phyloP scores from a whole-genome alignment of 1,139 yeast genomes.

The Debaryomyces subglobosus region DNA sequence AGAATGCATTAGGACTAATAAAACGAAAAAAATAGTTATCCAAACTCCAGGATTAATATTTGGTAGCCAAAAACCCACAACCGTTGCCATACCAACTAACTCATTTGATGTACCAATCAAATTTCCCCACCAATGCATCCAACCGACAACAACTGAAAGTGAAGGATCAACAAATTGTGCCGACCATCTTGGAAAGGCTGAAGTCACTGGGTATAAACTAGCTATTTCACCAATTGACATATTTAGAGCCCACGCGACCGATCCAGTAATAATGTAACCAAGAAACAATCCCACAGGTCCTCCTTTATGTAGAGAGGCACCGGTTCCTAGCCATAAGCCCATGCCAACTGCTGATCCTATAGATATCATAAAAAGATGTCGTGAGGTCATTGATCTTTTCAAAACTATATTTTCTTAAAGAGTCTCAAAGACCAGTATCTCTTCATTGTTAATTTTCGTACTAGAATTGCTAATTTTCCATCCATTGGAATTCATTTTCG shows the following conservation, averaged over 20 bases:
- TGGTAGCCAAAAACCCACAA: conserved; percentile 67
- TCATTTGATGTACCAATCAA: conserved; percentile 77
- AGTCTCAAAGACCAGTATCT: too few species aligned
- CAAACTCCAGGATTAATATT: conserved; percentile 31
- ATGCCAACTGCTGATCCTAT: conserved; percentile 6
- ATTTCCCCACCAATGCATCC: conserved; percentile 59
- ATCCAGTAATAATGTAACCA: conserved; percentile 6
- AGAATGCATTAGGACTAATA: conserved; percentile 26
- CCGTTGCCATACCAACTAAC: conserved; percentile 74
- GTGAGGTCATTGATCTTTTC: not conserved
- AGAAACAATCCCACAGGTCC: conserved; percentile 10
- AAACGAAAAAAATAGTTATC: conserved; percentile 28
- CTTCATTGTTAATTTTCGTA: too few species aligned
- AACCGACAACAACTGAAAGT: not conserved
- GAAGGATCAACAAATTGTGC: conserved; percentile 17
- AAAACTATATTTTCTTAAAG: too few species aligned
- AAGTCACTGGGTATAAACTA: conserved; percentile 2
- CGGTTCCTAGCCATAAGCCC: not conserved
- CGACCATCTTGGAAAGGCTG: conserved; percentile 6
- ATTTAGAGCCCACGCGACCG: not conserved
- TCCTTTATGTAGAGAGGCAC: not conserved
- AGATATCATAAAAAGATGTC: conserved; percentile 5
- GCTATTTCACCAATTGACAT: conserved; percentile 13
- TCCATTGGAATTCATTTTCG: too few species aligned
- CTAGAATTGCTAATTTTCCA: too few species aligned